phyloP scores from a whole-genome alignment of 2,329 filamentous ascomycete species.

The Colletotrichum trifolii region DNA sequence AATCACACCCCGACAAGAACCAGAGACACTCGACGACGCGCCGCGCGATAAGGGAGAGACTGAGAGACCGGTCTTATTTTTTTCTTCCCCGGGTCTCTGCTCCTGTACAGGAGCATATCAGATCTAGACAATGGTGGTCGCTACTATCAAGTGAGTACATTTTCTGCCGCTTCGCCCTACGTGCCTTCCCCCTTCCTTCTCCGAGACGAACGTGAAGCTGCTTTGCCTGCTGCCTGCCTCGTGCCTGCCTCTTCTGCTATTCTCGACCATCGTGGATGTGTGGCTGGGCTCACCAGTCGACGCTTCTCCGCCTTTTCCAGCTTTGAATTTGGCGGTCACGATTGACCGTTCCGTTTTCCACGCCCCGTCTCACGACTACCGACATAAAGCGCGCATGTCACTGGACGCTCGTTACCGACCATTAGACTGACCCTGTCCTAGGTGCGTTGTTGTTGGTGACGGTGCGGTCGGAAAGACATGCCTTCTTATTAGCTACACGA shows the following conservation, averaged over 20 bases:
- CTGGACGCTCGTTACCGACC: slow-evolving; percentile 4
- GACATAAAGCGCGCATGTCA: slow-evolving; percentile 35
- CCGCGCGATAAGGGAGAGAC: slow-evolving; percentile 40
- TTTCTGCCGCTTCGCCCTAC: slow-evolving; percentile 38
- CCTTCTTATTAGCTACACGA: slow-evolving; percentile 98
- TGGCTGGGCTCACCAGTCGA: too few relatives aligned
- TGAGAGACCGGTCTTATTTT: slow-evolving; percentile 30
- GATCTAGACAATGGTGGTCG: slow-evolving; percentile 67
- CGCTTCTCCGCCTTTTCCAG: too few relatives aligned
- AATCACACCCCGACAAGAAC: slow-evolving; percentile 37
- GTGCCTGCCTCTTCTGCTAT: not conserved
- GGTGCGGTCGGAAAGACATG: slow-evolving; percentile 99
- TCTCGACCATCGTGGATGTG: not conserved
- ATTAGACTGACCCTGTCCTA: slow-evolving; percentile 51
- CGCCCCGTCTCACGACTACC: slow-evolving; percentile 6
- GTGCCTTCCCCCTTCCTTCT: slow-evolving; percentile 29
- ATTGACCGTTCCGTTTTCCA: slow-evolving; percentile 6
- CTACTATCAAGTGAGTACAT: slow-evolving; percentile 71
- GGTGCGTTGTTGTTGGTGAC: slow-evolving; percentile 98
- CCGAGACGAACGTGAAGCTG: not conserved
- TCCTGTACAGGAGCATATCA: slow-evolving; percentile 52
- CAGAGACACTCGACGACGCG: slow-evolving; percentile 40
- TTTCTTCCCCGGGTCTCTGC: slow-evolving; percentile 41
- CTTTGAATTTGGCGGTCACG: too few relatives aligned
- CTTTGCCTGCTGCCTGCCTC: not conserved